A percentile compares a stretch with the other conserved stretches of the same genome.
phyloP scores from a whole-genome alignment of 2,329 filamentous ascomycete genomes.

The Fusarium sp. region DNA sequence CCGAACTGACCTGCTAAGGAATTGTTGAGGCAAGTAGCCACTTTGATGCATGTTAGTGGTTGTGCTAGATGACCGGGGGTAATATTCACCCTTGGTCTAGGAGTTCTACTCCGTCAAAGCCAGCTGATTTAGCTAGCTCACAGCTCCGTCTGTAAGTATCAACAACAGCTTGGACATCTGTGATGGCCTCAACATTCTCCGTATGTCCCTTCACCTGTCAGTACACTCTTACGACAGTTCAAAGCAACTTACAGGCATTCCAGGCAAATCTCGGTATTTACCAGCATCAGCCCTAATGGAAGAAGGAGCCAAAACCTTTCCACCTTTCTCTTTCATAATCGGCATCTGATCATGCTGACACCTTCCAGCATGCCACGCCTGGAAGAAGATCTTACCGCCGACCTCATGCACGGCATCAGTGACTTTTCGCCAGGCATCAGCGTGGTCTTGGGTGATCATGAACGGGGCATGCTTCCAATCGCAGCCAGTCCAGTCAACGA shows the following conservation, averaged over 20 bases:
- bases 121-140: conserved; percentile 1
- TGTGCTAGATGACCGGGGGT: accelerated
- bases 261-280: conserved; percentile 8
- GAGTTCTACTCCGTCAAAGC: conserved; percentile 6
- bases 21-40: conserved; percentile 7
- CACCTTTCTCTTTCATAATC: background rate
- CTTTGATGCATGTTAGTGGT: background rate
- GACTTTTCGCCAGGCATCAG: background rate
- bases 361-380: conserved; percentile 21
- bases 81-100: conserved; percentile 14
- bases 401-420: background rate
- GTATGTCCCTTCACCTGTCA: conserved; percentile 7
- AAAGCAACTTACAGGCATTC: background rate
- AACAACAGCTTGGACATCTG: background rate
- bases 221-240: accelerated
- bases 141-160: background rate
- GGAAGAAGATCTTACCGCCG: conserved; percentile 12
- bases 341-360: conserved; percentile 19
- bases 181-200: background rate
- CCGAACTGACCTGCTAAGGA: background rate
- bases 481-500: conserved; percentile 8
- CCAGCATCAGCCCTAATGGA: background rate
- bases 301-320: conserved; percentile 8
- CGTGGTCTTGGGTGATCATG: background rate
- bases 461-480: conserved; percentile 6